Base-by-base conservation (phyloP, 495 filamentous ascomycete species). In the Penicillium coffeae region DNA sequence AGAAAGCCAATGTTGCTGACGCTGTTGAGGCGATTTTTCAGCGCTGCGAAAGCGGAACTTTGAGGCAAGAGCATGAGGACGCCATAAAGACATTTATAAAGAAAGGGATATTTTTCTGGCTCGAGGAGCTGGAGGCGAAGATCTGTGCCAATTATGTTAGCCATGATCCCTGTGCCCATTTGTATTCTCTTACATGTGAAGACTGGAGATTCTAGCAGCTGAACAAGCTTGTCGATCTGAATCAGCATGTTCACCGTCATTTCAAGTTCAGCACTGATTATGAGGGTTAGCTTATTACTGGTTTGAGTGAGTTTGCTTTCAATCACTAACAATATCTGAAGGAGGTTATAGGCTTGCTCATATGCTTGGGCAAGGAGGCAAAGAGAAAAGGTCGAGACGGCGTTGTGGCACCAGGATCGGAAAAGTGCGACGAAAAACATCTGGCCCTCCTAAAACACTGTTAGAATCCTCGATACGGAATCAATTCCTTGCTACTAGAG, bases 231-330 rank as follows among this genome's bases (percentile, higher is more conserved):
- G 68, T 99, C 94, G 60, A 99, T 95, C 65, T 99, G 94, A 42
- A 99, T 97, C 45, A 99, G 82, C 71, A 96, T 93, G 52, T 93
- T 95, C 53, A 99, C 92, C 0, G 93, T 97, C 88, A 97, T 97
- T 69, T 99, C 94, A 20, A 99, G 79, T 52, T 99, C 94, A 42
- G 90, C 94, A 67, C 90, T 95, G 54, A 8, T 16, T 10, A 21
- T 16, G 8, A 25, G 4, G 14, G 57, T 85, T 60, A 85, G 76
- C 52, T 54, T n/a, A 2, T 10, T 18, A 21, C 10, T 5, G 3
- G 13, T 13, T 21, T 13, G 10, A 15, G 8, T 1, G 3, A 18
- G 4, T 9, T 13, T 15, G 6, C 30, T 14, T 14, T n/a, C 41
- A 18, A 18, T 1, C 7, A 68, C 82, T 56, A 62, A 95, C 90